Evolutionary conservation across 768 basidiomycete species (phyloP), one percentile per base, ranked within the genome.

Genomic region (Lentinus tigrinus): DNA sequence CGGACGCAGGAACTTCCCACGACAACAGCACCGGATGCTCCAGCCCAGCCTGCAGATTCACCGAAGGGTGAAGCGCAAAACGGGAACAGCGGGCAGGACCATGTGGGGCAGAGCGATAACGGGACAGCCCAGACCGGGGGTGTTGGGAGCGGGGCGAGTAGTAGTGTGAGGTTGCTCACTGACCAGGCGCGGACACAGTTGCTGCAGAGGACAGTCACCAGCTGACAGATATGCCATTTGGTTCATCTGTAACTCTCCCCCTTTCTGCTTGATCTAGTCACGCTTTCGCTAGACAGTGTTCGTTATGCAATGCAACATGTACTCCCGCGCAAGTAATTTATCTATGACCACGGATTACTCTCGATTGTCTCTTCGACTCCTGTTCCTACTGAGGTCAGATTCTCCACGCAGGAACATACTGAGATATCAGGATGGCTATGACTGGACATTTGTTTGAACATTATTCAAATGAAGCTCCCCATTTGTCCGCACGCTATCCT

Each of bases 281-380:
- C 48, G 54, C 58, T 60, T 55, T 57, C 55, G 55, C 42, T 26
- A 50, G 44, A 61, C 59, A 56, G 26, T 28, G 50, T n/a, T 47
- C 38, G 26, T 39, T 56, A 56, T 53, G 43, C 56, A 52, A 56
- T 40, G 54, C 58, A 60, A 47, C 50, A 56, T 60, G 58, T 63
- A 63, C 56, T 49, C 54, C 57, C 54, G 44, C 60, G 50, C 60
- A 52, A 36, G 31, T 52, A 54, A 28, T 48, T 53, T 56, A 57
- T 38, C 31, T 16, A n/a, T 31, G 14, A 31, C 28, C 27, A 28
- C 10, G 40, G 43, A n/a, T n/a, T n/a, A n/a, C n/a, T n/a, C n/a
- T n/a, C n/a, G n/a, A n/a, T n/a, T n/a, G n/a, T n/a, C n/a, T n/a
- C n/a, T n/a, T n/a, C n/a, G n/a, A n/a, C n/a, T n/a, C n/a, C n/a